These are phyloP conservation scores for Sarocladium oryzae DNA, from an alignment of 2,329 filamentous ascomycete species.

Conservation along the genomic window DNA sequence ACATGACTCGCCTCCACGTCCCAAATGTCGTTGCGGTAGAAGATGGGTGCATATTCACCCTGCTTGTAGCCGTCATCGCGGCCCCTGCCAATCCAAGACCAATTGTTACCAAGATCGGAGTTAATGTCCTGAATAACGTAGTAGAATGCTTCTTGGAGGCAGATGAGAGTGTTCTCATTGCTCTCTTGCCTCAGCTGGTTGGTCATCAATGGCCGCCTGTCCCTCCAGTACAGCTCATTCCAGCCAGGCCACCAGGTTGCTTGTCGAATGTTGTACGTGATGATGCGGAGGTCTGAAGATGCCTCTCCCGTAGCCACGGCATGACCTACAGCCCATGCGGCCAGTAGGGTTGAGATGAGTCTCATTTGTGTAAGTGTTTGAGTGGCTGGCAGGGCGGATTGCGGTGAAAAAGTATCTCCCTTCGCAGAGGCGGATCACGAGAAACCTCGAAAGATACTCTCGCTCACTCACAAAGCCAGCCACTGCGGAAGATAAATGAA, in stretches of 20 bases:
- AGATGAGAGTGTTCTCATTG: slow-evolving; percentile 45
- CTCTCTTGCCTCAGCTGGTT: slow-evolving; percentile 46
- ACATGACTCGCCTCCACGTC: slow-evolving; percentile 43
- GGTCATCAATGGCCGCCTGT: slow-evolving; percentile 45
- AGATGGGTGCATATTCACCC: slow-evolving; percentile 64
- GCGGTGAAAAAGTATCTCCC: no score
- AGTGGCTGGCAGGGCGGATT: no score
- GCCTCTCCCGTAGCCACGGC: slow-evolving; percentile 11
- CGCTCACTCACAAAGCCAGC: no score
- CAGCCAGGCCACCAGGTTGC: slow-evolving; percentile 41
- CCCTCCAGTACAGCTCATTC: slow-evolving; percentile 50
- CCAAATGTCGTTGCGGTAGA: slow-evolving; percentile 53
- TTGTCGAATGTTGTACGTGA: slow-evolving; percentile 60
- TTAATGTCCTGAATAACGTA: slow-evolving; percentile 53
- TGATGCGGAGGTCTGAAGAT: slow-evolving; percentile 39
- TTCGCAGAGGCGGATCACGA: no score
- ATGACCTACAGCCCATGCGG: no score
- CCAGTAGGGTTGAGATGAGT: slow-evolving; percentile 11
- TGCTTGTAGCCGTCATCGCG: slow-evolving; percentile 50
- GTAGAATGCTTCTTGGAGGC: slow-evolving; percentile 60
- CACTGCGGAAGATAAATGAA: no score
- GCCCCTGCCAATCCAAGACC: slow-evolving; percentile 50
- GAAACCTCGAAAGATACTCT: no score
- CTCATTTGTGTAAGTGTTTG: slow-evolving; percentile 15
- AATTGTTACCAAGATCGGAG: slow-evolving; percentile 28